Evolutionary conservation across 1,139 yeast species (phyloP), one percentile per base, ranked within the genome.

Genomic region (Sugiyamaella grinbergsii): DNA sequence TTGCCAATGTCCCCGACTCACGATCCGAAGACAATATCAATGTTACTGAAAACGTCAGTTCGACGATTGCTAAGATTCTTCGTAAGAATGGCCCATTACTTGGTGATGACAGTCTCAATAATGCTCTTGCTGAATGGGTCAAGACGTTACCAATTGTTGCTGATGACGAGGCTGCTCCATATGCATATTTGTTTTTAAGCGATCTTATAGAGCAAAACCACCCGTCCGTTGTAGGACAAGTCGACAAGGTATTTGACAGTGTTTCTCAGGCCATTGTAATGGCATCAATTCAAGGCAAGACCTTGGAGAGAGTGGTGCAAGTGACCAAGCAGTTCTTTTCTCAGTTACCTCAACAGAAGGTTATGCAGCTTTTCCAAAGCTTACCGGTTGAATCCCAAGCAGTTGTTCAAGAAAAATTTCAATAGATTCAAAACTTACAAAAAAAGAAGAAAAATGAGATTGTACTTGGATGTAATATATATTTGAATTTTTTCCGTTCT

Each of bases 151-250:
- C 98, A 24, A 79, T 91, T 42, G 71, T 83, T 16, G 85, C 83
- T 60, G 97, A 93, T 68, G 87, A 83, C 40, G 94, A 87, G 60
- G 95, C 95, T 6, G 97, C 98, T 1, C 83, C 90, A n/a, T 88
- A 77, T 68, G 83, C 90, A 22, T 93, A 89, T 70, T 74, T 78
- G 58, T 91, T 89, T 67, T 75, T 93, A 62, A 73, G 83, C 24
- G 87, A 85, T 57, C 74, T 93, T 62, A 83, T 91, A 45, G 84
- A 84, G 43, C 78, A 77, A 56, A 78, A 80, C 51, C 94, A 89
- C 59, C 80, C 85, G 3, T 74, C 82, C 3, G 79, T 89, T 38
- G 68, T 72, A 24, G 65, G 74, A 16, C 82, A 83, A 54, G 68
- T 82, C 11, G 82, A 85, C n/a, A 77, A 79, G 59, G 81, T 85